Evolutionary conservation across 2,329 filamentous ascomycete genomes (phyloP).

Genomic region (Cladorrhinum sp.): DNA sequence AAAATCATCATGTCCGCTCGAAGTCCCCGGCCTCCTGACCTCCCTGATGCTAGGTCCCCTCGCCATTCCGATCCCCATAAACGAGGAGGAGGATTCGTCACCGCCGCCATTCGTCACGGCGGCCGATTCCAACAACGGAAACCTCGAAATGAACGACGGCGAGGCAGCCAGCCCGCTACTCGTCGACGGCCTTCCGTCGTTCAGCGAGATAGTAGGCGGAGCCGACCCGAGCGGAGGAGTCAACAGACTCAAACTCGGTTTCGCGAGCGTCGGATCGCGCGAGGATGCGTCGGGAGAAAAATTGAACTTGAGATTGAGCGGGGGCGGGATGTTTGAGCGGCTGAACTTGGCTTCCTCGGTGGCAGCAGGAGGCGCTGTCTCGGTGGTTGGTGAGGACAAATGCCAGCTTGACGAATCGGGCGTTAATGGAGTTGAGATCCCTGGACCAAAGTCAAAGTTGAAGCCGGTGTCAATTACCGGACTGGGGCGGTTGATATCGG

Average conservation of each 20-base stretch:
- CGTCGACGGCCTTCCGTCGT: conserved; percentile 21
- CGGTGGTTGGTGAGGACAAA: conserved; percentile 15
- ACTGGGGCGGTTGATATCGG: conserved; percentile 12
- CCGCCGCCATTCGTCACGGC: not conserved
- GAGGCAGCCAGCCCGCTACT: conserved; percentile 14
- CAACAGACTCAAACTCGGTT: conserved; percentile 13
- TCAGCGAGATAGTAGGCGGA: not conserved
- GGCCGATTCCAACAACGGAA: conserved; percentile 5
- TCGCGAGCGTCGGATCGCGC: conserved; percentile 18
- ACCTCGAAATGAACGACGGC: conserved; percentile 17
- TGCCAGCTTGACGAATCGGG: conserved; percentile 26
- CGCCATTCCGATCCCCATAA: conserved; percentile 35
- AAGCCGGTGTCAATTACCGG: conserved; percentile 25
- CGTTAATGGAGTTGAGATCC: conserved; percentile 19
- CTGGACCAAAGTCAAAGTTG: conserved; percentile 28
- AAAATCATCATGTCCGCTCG: conserved; percentile 19
- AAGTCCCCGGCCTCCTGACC: conserved; percentile 15
- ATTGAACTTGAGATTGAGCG: conserved; percentile 28
- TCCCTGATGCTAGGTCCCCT: conserved; percentile 32
- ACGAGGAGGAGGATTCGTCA: conserved; percentile 6
- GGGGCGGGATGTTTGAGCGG: conserved; percentile 22
- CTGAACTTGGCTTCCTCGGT: conserved; percentile 9
- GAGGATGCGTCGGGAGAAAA: conserved; percentile 26
- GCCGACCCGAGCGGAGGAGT: conserved; percentile 22
- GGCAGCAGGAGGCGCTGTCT: not conserved